Percentiles rank a stretch among this genome's conserved stretches.
Evolutionary conservation across 306 rosid species (phyloP).

Genomic region (Ceratonia siliqua): DNA sequence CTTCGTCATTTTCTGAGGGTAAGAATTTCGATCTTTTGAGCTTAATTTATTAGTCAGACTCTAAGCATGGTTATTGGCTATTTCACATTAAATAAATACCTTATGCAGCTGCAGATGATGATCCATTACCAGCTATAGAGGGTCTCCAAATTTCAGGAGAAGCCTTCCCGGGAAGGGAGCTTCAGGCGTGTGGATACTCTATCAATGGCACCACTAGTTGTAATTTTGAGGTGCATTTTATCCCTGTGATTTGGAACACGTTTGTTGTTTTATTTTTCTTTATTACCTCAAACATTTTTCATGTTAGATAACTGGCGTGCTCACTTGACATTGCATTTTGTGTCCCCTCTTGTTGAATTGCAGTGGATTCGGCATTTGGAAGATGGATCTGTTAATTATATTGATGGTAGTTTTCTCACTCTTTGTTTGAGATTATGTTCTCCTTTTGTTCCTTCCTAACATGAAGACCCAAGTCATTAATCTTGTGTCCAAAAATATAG

Average conservation of each 20-base stretch:
- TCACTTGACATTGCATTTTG: constrained; percentile 27
- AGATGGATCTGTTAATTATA: constrained; percentile 88
- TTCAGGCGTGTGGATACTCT: constrained; percentile 86
- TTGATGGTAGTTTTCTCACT: constrained; percentile 67
- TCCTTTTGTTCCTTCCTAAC: constrained; percentile 14
- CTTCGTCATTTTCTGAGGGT: constrained; percentile 97
- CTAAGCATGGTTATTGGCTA: constrained; percentile 15
- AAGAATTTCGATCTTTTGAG: constrained; percentile 25
- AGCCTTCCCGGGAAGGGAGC: constrained; percentile 83
- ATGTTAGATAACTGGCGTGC: constrained; percentile 28
- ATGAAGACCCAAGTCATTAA: constrained; percentile 33
- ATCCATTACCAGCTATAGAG: constrained; percentile 89
- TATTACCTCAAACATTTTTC: constrained; percentile 11
- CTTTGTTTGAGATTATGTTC: constrained; percentile 22
- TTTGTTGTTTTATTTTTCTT: constrained; percentile 8
- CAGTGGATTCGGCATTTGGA: constrained; percentile 93
- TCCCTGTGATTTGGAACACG: constrained; percentile 21
- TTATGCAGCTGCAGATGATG: constrained; percentile 86
- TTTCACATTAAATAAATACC: constrained; percentile 35
- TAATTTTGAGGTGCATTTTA: constrained; percentile 84
- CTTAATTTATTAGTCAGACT: constrained; percentile 9
- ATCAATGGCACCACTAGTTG: constrained; percentile 91
- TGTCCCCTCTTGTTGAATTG: constrained; percentile 36
- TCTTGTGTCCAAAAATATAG: constrained; percentile 46
- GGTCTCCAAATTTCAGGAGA: constrained; percentile 91